Conservation (phyloP, 192 early-diverging fungal species). For the Blastocladiella britannica region DNA sequence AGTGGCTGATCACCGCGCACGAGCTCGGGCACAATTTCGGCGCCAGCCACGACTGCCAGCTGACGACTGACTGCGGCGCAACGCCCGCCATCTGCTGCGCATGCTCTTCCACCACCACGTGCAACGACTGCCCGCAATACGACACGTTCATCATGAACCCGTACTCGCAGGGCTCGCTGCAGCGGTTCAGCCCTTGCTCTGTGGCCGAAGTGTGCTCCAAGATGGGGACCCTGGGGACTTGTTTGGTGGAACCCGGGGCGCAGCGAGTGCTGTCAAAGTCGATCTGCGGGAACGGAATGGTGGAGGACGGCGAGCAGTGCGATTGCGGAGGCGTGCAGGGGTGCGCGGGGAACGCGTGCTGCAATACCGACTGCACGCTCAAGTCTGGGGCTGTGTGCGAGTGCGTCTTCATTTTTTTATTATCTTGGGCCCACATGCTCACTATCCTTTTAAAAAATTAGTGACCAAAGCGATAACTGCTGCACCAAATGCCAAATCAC, state of each 20-base stretch:
- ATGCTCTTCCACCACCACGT: no score
- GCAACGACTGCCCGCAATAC: no score
- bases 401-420: no score
- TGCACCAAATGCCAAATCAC: no score
- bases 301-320: conserved; percentile 74
- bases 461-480: no score
- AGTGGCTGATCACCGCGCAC: conserved; percentile 65
- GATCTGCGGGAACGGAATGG: conserved; percentile 89
- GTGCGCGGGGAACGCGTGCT: conserved; percentile 62
- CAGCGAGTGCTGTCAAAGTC: conserved; percentile 6
- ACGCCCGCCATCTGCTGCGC: no score
- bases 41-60: conserved; percentile 80
- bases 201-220: conserved; percentile 29
- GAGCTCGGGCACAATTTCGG: conserved; percentile 83
- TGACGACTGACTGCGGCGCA: no score
- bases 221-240: conserved; percentile 6
- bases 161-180: conserved; percentile 33
- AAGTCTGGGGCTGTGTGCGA: no score
- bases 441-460: no score
- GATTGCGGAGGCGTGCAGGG: conserved; percentile 56
- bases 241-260: neutral
- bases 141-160: conserved; percentile 73
- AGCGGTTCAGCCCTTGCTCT: conserved; percentile 46
- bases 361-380: conserved; percentile 64
- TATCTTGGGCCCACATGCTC: no score